These are phyloP conservation scores for Sporothrix luriei DNA, from an alignment of 2,329 filamentous ascomycete species.

Conservation along the genomic window DNA sequence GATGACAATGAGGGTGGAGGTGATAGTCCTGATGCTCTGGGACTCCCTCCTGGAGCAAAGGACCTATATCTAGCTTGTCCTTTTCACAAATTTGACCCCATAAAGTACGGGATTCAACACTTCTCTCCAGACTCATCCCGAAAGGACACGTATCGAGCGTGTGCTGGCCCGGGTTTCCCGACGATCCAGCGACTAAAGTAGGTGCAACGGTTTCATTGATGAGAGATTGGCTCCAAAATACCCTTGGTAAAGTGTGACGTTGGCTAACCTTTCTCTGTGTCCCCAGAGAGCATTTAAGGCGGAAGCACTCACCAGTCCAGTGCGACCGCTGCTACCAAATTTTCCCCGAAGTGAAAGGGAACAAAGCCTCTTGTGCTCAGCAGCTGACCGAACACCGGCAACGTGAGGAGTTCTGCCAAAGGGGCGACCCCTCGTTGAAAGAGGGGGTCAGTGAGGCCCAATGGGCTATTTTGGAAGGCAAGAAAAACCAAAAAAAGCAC, in stretches of 20 bases:
- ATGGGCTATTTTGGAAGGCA: constrained; percentile 39
- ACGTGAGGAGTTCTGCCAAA: constrained; percentile 36
- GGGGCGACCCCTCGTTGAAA: constrained; percentile 36
- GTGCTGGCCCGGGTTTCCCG: constrained; percentile 40
- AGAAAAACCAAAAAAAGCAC: constrained; percentile 40
- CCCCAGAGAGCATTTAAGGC: constrained; percentile 39
- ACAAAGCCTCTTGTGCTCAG: constrained; percentile 33
- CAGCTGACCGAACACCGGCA: constrained; percentile 37
- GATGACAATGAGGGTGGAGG: constrained; percentile 32
- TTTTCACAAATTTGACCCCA: constrained; percentile 39
- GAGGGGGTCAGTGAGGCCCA: constrained; percentile 39
- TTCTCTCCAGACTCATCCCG: constrained; percentile 28
- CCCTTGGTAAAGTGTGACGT: too few species aligned
- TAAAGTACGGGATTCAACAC: constrained; percentile 39
- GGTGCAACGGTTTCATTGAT: background rate
- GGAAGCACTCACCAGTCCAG: constrained; percentile 39
- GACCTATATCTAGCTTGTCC: constrained; percentile 38
- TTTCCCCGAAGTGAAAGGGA: constrained; percentile 34
- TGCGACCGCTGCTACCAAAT: constrained; percentile 40
- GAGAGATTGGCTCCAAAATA: background rate
- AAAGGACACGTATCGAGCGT: constrained; percentile 38
- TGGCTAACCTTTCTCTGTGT: background rate
- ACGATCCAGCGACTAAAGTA: constrained; percentile 41
- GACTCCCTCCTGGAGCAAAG: background rate
- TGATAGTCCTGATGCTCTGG: background rate